phyloP scores from a whole-genome alignment of 805 yeast species.

The Candida nanaspora region DNA sequence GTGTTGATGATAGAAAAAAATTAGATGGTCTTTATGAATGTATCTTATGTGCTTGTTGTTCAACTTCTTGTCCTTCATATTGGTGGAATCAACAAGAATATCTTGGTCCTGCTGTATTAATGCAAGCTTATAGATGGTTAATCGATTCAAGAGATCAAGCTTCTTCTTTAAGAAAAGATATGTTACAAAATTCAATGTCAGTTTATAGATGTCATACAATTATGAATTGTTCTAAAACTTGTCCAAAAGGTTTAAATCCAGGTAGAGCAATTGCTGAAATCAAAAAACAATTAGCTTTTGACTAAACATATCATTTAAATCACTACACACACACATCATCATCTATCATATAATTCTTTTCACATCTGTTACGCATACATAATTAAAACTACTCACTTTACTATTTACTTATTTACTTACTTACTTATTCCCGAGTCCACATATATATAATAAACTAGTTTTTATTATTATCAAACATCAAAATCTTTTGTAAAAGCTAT shows the following conservation, averaged over 20 bases:
- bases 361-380: not conserved
- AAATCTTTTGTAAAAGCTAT: too few relatives aligned
- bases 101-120: constrained; percentile 95
- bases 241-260: constrained; percentile 98
- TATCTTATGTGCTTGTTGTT: constrained; percentile 97
- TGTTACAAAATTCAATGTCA: constrained; percentile 95
- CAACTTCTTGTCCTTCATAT: constrained; percentile 97
- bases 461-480: not conserved
- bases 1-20: constrained; percentile 88
- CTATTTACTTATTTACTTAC: too few relatives aligned
- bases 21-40: constrained; percentile 97
- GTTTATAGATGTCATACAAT: constrained; percentile 98
- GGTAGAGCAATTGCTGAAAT: constrained; percentile 96
- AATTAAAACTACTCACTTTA: too few relatives aligned
- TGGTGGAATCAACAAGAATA: constrained; percentile 99
- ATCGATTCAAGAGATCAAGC: constrained; percentile 96
- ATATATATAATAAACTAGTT: not conserved
- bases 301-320: constrained; percentile 24
- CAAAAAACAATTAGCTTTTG: constrained; percentile 87
- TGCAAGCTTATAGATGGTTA: constrained; percentile 99
- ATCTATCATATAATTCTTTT: not conserved
- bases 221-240: constrained; percentile 96
- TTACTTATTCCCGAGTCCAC: constrained; percentile 1
- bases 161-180: constrained; percentile 66
- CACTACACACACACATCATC: not conserved